Conservation (phyloP, 257 asterid genomes). For the Solanum ossicruentum region DNA sequence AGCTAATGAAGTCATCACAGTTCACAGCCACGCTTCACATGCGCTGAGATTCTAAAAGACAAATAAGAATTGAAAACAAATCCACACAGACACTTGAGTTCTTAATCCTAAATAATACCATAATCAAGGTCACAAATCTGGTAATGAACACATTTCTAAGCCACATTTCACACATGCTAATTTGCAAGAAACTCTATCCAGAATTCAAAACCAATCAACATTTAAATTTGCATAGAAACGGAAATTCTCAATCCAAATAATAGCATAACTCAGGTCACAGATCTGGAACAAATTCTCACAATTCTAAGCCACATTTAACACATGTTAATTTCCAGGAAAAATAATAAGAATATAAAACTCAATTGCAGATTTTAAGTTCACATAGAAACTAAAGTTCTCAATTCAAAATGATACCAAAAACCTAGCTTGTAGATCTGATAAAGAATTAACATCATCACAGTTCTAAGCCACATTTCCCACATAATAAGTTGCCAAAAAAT, state of each 20-base stretch:
- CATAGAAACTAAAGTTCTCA: background rate
- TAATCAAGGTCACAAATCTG: background rate
- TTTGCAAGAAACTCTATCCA: background rate
- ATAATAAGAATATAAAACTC: background rate
- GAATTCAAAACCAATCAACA: background rate
- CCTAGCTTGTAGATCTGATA: background rate
- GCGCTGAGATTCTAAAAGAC: background rate
- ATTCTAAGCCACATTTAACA: background rate
- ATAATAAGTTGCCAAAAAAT: background rate
- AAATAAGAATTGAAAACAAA: background rate
- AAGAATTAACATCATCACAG: background rate
- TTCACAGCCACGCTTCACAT: background rate
- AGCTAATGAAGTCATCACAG: background rate
- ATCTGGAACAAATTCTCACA: background rate
- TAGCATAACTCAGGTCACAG: background rate
- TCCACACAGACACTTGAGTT: background rate
- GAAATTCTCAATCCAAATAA: background rate
- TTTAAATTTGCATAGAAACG: background rate
- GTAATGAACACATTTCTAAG: background rate
- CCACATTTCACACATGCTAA: background rate
- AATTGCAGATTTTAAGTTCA: background rate
- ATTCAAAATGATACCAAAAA: background rate
- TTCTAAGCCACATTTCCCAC: background rate
- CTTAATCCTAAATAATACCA: background rate
- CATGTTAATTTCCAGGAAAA: background rate